phyloP scores from a whole-genome alignment of 805 yeast species.

The Jamesozyma lodderae region DNA sequence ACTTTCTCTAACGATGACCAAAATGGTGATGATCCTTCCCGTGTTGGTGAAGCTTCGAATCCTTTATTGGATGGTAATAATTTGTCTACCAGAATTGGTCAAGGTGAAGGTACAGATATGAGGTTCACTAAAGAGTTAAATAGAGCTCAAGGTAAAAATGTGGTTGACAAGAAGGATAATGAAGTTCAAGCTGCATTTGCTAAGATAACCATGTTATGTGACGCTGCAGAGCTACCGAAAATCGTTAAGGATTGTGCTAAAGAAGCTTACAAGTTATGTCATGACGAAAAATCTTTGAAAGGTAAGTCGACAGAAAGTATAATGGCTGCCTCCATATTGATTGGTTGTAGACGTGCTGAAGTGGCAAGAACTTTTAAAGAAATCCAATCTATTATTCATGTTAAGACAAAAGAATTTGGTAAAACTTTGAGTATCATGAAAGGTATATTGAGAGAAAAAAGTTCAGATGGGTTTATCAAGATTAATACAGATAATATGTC shows the following conservation, averaged over 20 bases:
- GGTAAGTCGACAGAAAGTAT: constrained; percentile 90
- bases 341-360: constrained; percentile 89
- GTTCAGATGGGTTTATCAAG: constrained; percentile 31
- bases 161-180: constrained; percentile 80
- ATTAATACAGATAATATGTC: constrained; percentile 39
- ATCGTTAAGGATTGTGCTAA: constrained; percentile 97
- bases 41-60: constrained; percentile 97
- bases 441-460: constrained; percentile 46
- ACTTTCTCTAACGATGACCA: constrained; percentile 97
- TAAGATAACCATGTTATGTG: constrained; percentile 91
- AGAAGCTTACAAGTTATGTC: constrained; percentile 85
- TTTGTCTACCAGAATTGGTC: constrained; percentile 84
- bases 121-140: constrained; percentile 81
- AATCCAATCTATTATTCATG: constrained; percentile 89
- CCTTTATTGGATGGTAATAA: constrained; percentile 87
- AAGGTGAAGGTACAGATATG: constrained; percentile 80
- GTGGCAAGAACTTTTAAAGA: constrained; percentile 94
- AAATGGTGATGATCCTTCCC: constrained; percentile 95
- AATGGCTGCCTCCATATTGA: constrained; percentile 91
- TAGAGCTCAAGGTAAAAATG: constrained; percentile 78
- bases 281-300: constrained; percentile 75
- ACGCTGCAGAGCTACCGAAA: constrained; percentile 88
- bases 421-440: constrained; percentile 80
- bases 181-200: constrained; percentile 84
- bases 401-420: constrained; percentile 90